These are phyloP conservation scores for Emydomyces testavorans DNA, from an alignment of 2,329 filamentous ascomycete genomes.

Conservation along the genomic window DNA sequence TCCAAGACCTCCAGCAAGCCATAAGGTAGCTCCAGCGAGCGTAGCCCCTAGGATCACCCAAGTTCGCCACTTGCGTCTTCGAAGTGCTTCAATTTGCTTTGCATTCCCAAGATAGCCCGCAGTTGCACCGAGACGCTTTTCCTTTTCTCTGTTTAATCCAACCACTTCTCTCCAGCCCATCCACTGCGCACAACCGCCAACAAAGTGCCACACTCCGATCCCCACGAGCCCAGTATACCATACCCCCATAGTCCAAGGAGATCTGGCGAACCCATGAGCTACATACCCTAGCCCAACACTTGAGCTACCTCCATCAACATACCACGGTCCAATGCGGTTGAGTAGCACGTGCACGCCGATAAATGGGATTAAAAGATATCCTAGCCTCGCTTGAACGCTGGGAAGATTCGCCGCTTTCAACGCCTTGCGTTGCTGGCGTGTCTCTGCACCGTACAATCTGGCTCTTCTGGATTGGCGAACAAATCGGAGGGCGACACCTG, in stretches of 20 bases:
- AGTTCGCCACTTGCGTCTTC: conserved; percentile 52
- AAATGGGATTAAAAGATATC: conserved; percentile 57
- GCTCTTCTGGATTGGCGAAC: conserved; percentile 61
- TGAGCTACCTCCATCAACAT: conserved; percentile 72
- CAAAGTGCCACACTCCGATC: conserved; percentile 62
- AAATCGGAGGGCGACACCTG: conserved; percentile 65
- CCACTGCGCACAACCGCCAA: conserved; percentile 81
- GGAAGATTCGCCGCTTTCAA: conserved; percentile 43
- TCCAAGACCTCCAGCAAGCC: conserved; percentile 70
- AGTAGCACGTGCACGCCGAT: conserved; percentile 60
- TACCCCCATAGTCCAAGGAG: conserved; percentile 53
- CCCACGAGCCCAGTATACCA: conserved; percentile 59
- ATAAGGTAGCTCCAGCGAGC: conserved; percentile 50
- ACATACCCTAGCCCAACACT: conserved; percentile 75
- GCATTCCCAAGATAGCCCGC: conserved; percentile 28
- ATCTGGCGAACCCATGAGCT: conserved; percentile 68
- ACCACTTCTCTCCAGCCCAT: conserved; percentile 43
- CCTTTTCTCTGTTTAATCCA: conserved; percentile 20
- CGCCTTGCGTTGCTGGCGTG: conserved; percentile 38
- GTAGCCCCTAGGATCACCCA: conserved; percentile 58
- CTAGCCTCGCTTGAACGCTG: conserved; percentile 58
- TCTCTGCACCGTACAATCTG: conserved; percentile 61
- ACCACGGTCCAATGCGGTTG: conserved; percentile 63
- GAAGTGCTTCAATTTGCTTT: conserved; percentile 43
- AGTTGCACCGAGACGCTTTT: conserved; percentile 23